These are phyloP conservation scores for Cutaneotrichosporon dermatis DNA, from an alignment of 1,284 basidiomycete species.

Conservation along the genomic window DNA sequence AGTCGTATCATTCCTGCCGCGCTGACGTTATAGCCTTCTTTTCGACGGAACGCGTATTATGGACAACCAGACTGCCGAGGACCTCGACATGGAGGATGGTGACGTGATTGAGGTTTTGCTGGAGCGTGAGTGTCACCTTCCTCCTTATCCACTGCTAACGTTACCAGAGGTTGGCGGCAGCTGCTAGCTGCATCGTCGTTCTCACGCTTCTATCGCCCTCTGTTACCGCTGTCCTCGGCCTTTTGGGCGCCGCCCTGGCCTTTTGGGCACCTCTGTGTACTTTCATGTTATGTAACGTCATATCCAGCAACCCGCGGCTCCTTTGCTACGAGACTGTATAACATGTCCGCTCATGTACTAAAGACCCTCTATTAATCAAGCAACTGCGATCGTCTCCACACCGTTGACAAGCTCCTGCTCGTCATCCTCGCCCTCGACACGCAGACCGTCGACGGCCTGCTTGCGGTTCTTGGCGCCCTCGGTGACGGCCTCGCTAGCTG, in stretches of 20 bases:
- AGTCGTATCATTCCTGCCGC: not conserved
- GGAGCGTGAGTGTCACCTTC: slow-evolving; percentile 64
- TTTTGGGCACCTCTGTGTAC: not conserved
- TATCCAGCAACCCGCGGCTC: not conserved
- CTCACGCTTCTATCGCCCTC: not conserved
- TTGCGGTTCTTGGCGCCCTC: slow-evolving; percentile 37
- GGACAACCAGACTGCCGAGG: slow-evolving; percentile 77
- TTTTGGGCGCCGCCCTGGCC: not conserved
- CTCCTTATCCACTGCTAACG: not conserved
- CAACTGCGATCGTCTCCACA: not conserved
- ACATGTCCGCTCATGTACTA: slow-evolving; percentile 1
- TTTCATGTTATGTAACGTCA: not conserved
- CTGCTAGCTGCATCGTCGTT: not conserved
- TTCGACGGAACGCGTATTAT: slow-evolving; percentile 77
- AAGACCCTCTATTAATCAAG: not conserved
- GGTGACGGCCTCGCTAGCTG: slow-evolving; percentile 42
- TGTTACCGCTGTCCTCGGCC: not conserved
- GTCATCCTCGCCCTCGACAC: slow-evolving; percentile 25
- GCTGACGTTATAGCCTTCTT: slow-evolving; percentile 61
- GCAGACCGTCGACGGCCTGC: slow-evolving; percentile 40
- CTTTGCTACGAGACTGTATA: not conserved
- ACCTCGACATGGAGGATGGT: slow-evolving; percentile 77
- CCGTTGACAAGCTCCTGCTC: slow-evolving; percentile 1
- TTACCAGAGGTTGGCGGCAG: slow-evolving; percentile 35
- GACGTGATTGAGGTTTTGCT: slow-evolving; percentile 87